Conservation (phyloP, 805 yeast genomes). For the Yarrowia yakushimensis region DNA sequence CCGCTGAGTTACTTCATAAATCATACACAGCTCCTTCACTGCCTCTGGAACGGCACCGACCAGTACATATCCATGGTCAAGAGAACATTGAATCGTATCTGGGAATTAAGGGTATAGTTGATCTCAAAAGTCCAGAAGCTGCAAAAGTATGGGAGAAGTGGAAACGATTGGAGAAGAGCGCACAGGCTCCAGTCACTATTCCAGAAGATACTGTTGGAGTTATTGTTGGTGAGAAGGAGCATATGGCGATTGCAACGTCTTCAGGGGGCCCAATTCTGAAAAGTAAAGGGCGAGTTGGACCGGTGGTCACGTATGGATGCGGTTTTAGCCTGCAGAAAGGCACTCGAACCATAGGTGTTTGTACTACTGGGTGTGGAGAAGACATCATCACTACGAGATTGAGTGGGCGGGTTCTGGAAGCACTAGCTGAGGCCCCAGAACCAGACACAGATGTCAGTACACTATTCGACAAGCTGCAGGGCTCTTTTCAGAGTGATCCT, state of each 20-base stretch:
- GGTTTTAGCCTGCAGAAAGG: constrained; percentile 34
- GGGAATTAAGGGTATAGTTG: constrained; percentile 29
- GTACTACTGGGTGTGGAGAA: constrained; percentile 43
- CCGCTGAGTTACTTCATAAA: constrained; percentile 31
- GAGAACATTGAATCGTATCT: constrained; percentile 27
- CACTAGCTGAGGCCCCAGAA: not conserved
- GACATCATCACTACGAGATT: constrained; percentile 38
- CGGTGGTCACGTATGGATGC: constrained; percentile 43
- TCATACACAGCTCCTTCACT: constrained; percentile 17
- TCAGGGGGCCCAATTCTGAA: constrained; percentile 43
- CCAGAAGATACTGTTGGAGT: constrained; percentile 43
- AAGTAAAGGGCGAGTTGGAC: constrained; percentile 42
- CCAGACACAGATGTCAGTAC: not conserved
- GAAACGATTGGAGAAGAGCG: not conserved
- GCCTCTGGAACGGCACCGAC: constrained; percentile 25
- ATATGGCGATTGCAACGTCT: constrained; percentile 38
- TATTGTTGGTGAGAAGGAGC: constrained; percentile 35
- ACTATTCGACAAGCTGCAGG: not conserved
- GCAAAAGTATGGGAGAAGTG: constrained; percentile 3
- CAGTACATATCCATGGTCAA: constrained; percentile 28
- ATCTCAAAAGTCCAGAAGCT: not conserved
- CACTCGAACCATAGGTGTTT: constrained; percentile 29
- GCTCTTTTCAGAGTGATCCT: constrained; percentile 9
- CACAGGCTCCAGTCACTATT: not conserved
- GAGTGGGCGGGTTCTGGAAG: constrained; percentile 30